Conservation (phyloP, 805 yeast genomes). For the Vanderwaltozyma verrucispora region DNA sequence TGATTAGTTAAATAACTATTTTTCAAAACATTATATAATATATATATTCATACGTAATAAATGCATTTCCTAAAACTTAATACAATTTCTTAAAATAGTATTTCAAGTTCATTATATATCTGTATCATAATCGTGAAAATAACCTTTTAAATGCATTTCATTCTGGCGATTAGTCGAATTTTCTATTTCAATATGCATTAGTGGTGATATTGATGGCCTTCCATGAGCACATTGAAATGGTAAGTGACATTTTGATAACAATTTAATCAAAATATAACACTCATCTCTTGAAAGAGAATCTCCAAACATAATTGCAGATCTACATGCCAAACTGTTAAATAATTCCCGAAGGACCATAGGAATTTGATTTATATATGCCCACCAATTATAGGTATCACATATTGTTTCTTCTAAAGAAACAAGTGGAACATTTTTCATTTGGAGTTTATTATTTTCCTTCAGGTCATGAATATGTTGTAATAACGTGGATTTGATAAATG, state of each 20-base stretch:
- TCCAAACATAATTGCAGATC: constrained; percentile 66
- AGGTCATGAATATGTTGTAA: constrained; percentile 38
- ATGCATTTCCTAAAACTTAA: too few relatives aligned
- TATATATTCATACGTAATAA: too few relatives aligned
- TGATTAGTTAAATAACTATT: background rate
- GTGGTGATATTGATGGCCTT: constrained; percentile 59
- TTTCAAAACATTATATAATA: too few relatives aligned
- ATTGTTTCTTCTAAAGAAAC: background rate
- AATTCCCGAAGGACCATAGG: constrained; percentile 44
- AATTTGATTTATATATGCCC: constrained; percentile 30
- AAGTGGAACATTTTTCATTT: background rate
- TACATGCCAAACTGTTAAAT: constrained; percentile 54
- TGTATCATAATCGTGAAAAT: background rate
- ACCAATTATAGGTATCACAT: constrained; percentile 26
- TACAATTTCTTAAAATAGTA: background rate
- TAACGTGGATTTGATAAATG: constrained; percentile 30
- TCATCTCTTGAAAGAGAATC: constrained; percentile 34
- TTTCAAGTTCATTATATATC: background rate
- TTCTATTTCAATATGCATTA: constrained; percentile 9
- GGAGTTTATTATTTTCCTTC: constrained; percentile 18
- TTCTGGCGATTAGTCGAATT: background rate
- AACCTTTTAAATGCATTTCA: background rate
- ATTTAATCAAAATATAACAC: constrained; percentile 35
- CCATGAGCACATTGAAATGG: constrained; percentile 88
- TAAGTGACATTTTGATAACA: constrained; percentile 37